Percentiles rank a stretch among this genome's conserved stretches.
Conservation (phyloP, 805 yeast species). For the Hanseniaspora singularis region DNA sequence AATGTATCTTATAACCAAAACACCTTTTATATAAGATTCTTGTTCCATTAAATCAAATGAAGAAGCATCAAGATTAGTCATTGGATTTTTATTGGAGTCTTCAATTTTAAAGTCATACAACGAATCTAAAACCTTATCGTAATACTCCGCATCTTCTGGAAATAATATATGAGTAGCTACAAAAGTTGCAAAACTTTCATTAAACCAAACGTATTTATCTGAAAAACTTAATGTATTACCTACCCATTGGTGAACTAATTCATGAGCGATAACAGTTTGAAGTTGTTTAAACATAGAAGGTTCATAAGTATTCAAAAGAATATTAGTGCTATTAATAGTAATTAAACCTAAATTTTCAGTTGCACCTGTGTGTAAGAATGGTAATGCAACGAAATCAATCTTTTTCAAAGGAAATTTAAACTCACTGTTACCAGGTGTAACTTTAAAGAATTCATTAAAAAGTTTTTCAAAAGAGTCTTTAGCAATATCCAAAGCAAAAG, state of each 20-base stretch:
- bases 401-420: constrained; percentile 34
- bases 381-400: constrained; percentile 55
- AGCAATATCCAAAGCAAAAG: constrained; percentile 40
- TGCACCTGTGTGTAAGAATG: constrained; percentile 63
- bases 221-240: constrained; percentile 60
- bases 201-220: constrained; percentile 62
- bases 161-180: constrained; percentile 32
- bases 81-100: background rate
- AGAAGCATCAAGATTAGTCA: constrained; percentile 7
- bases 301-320: constrained; percentile 27
- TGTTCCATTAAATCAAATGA: constrained; percentile 14
- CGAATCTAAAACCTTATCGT: constrained; percentile 2
- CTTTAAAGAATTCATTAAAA: constrained; percentile 24
- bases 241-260: constrained; percentile 69
- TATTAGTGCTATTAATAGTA: constrained; percentile 43
- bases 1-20: constrained; percentile 24
- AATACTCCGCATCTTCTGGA: constrained; percentile 13
- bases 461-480: constrained; percentile 38
- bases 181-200: constrained; percentile 70
- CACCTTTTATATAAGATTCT: constrained; percentile 26
- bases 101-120: background rate
- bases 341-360: constrained; percentile 72
- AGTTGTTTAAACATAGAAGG: constrained; percentile 28
- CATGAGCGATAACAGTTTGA: constrained; percentile 55
- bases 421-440: no score